Base-by-base conservation (phyloP, 805 yeast species). In the Ogataea chonburiensis region DNA sequence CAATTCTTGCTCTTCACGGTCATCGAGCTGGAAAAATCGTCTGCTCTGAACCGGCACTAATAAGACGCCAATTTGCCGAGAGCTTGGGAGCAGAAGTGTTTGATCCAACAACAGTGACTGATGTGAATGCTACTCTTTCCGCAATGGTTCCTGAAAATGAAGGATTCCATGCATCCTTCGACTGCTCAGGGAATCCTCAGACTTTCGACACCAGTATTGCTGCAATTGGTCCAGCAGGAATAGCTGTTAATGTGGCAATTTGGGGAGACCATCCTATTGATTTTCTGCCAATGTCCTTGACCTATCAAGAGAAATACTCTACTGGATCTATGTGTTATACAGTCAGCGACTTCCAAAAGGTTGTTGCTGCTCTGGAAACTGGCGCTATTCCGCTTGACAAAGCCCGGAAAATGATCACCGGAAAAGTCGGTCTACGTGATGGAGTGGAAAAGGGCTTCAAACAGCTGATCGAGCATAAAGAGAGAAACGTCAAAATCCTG, bases 41-140 rank as follows among this genome's bases (percentile, higher is more conserved):
- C n/a, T 75, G 77, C 31, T 64, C 75, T 13, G 84, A 76, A 48
- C 84, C 82, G 15, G 80, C 81, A 5, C 56, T 61, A 16, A 66
- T 75, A n/a, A 75, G 86, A 58, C 72, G 82, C 53, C 71, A 75
- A 37, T 73, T 75, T 25, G 81, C 85, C 3, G 68, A 65, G 24
- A 55, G 58, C 29, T 54, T 76, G 22, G 73, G 75, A 22, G 80
- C 73, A 4, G 61, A 55, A 26, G 54, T 49, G 15, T 63, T 49
- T 37, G 66, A 63, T 43, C 68, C 67, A 6, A 43, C 61, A 5
- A 27, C 39, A 4, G 28, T 40, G 1, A 60, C 55, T 12, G 54
- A 61, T 19, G 50, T 63, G 28, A 54, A 64, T 19, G 50, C 35
- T 4, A 61, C 57, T 13, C 48, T 70, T 38, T 55, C 53, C 28